Evolutionary conservation across 305 asterid species (phyloP).

Genomic region (Fraxinus velutina): DNA sequence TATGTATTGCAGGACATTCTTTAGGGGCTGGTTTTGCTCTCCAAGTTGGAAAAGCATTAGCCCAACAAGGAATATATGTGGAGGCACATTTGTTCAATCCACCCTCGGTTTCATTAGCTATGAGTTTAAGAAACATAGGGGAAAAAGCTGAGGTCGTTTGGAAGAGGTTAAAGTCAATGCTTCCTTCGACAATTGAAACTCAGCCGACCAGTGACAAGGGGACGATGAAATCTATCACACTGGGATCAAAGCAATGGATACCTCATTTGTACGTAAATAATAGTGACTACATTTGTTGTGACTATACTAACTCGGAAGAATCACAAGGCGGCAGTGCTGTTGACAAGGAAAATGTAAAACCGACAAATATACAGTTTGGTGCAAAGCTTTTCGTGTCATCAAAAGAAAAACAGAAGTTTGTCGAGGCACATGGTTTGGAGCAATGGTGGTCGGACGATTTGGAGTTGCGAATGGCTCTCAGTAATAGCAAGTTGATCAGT

Average conservation of each 20-base stretch:
- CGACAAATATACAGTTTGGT: conserved; percentile 34
- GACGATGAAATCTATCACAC: conserved; percentile 14
- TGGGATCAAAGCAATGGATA: conserved; percentile 67
- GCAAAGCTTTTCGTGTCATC: conserved; percentile 82
- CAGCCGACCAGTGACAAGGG: conserved; percentile 19
- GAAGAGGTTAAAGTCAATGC: conserved; percentile 60
- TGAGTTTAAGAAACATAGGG: conserved; percentile 61
- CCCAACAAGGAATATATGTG: conserved; percentile 79
- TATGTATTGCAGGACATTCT: conserved; percentile 84
- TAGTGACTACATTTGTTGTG: conserved; percentile 90
- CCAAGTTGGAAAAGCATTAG: conserved; percentile 85
- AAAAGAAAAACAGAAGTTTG: conserved; percentile 84
- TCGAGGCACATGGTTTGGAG: conserved; percentile 93
- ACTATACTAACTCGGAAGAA: conserved; percentile 59
- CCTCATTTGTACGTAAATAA: conserved; percentile 88
- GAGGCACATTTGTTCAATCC: conserved; percentile 98
- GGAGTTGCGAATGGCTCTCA: conserved; percentile 68
- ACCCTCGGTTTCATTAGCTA: conserved; percentile 90
- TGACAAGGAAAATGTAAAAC: conserved; percentile 63
- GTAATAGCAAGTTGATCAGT: conserved; percentile 74
- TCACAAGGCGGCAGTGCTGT: conserved; percentile 23
- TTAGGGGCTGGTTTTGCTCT: conserved; percentile 95
- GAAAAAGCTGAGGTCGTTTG: conserved; percentile 73
- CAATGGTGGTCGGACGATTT: conserved; percentile 99
- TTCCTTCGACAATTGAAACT: conserved; percentile 43